Evolutionary conservation across 805 yeast species (phyloP), one percentile per base, ranked within the genome.

Genomic region (Candida stauntonica): DNA sequence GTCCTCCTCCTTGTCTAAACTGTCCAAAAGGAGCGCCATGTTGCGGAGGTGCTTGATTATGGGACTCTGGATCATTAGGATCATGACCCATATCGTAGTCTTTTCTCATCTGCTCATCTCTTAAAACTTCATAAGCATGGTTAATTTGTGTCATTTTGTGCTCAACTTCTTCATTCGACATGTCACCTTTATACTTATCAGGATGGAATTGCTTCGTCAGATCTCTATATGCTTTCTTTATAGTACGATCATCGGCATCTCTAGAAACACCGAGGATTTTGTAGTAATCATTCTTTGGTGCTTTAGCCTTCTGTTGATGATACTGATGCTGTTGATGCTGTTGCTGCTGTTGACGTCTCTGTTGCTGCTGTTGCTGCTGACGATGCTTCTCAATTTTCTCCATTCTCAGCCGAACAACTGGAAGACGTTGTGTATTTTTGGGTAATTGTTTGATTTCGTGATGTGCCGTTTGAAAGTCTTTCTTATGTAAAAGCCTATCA

Each of bases 111-210:
- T 78, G 83, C 2, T 76, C 75, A 48, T 84, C 78, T 8, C 88
- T 75, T 26, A 91, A 67, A 2, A 82, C 80, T 57, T 88, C 97
- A 60, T 93, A 88, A 0, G 98, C 98, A 55, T 84, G 86, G 61
- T 91, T 93, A 46, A 91, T 85, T 39, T 82, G 89, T 33, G 94
- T 87, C 89, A 91, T 93, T 52, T 84, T 86, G 35, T 67, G 67
- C 60, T 87, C 95, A 26, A 83, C 81, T 42, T 82, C 74, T 23
- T 79, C 86, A 20, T 75, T 71, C 7, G 79, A 68, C 43, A 82
- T 58, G 27, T 81, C 86, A 26, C 78, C 80, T 52, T 78, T 79
- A 56, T 85, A 81, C 59, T 91, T 93, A 62, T 91, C 99, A 0
- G 99, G 99, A 57, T 91, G 99, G 59, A 73, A 86, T 55, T 79